Evolutionary conservation across 2,329 filamentous ascomycete species (phyloP).

Genomic region (Tolypocladium tropicale): DNA sequence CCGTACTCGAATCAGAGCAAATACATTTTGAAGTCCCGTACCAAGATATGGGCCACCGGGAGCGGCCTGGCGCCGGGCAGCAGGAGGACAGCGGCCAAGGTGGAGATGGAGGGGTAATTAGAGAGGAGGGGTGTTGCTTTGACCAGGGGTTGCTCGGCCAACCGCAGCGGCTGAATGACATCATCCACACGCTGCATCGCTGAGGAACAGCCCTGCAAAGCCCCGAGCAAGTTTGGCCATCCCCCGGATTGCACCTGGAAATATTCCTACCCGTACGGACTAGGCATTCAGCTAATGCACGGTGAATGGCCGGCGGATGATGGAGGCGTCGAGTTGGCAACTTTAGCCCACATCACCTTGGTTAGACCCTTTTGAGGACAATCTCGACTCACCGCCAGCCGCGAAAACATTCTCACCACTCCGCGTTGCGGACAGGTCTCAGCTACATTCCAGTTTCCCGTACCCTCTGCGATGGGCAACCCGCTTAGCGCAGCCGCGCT

Average conservation of each 20-base stretch:
- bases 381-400: too few relatives aligned
- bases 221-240: background rate
- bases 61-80: too few relatives aligned
- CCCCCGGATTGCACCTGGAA: too few relatives aligned
- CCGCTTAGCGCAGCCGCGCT: background rate
- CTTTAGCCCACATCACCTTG: background rate
- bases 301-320: background rate
- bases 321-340: background rate
- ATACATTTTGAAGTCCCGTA: background rate
- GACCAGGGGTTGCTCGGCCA: conserved; percentile 17
- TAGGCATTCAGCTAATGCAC: too few relatives aligned
- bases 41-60: background rate
- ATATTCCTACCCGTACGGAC: too few relatives aligned
- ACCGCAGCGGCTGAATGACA: conserved; percentile 7
- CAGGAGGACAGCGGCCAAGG: too few relatives aligned
- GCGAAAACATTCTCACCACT: background rate
- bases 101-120: background rate
- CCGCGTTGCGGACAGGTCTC: too few relatives aligned
- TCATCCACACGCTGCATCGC: background rate
- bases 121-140: background rate
- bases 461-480: background rate
- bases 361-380: too few relatives aligned
- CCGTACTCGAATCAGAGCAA: background rate
- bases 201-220: background rate
- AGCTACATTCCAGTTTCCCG: background rate